Evolutionary conservation across 208 protist species (phyloP).

Genomic region (Leishmania aethiopica): DNA sequence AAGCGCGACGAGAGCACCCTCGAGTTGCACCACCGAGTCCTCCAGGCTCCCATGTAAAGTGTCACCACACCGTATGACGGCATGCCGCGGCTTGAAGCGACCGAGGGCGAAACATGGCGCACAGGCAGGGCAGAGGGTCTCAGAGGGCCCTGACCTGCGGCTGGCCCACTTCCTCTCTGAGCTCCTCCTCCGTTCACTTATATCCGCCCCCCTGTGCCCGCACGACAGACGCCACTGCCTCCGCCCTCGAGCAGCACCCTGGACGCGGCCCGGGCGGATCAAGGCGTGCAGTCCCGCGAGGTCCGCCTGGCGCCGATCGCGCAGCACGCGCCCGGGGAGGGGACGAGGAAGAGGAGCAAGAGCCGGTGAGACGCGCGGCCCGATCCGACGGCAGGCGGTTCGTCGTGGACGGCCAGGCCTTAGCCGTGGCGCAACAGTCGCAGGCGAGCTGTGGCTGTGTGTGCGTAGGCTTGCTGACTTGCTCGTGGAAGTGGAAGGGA

Average conservation of each 20-base stretch:
- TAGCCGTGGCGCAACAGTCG: too few species aligned
- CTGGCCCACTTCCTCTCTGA: not conserved
- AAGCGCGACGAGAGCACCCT: not conserved
- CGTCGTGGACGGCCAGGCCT: not conserved
- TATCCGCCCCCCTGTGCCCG: not conserved
- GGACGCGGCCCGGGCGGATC: not conserved
- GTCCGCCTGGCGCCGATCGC: not conserved
- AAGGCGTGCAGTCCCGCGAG: not conserved
- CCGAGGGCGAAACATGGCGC: not conserved
- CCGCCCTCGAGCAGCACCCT: not conserved
- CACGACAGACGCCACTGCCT: too few species aligned
- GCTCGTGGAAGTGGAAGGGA: not conserved
- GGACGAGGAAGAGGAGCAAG: not conserved
- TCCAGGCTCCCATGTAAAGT: not conserved
- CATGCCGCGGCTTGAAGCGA: not conserved
- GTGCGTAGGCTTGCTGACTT: not conserved
- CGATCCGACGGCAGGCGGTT: not conserved
- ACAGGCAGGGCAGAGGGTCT: not conserved
- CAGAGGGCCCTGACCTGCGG: not conserved
- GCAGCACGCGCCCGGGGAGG: not conserved
- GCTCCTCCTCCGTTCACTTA: not conserved
- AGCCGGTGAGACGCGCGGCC: not conserved
- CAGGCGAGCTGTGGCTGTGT: not conserved
- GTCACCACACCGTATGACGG: not conserved
- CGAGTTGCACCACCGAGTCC: not conserved